Conservation (phyloP, 352 stramenopile genomes). For the Phytophthora parvispora region DNA sequence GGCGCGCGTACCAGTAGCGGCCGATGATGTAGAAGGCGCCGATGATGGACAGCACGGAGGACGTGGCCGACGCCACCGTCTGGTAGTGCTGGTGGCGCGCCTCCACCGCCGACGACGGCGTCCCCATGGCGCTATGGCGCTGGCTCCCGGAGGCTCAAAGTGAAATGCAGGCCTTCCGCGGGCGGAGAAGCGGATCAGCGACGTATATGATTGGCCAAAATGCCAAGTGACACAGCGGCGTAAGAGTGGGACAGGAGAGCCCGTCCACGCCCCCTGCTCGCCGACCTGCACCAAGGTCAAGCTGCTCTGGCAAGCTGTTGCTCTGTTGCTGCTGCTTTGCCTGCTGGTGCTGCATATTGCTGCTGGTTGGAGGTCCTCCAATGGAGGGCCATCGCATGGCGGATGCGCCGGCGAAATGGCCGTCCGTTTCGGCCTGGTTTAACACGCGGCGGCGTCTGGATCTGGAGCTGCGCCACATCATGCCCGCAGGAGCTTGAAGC, state of each 20-base stretch:
- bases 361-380: no score
- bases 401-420: neutral
- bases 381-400: neutral
- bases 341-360: neutral
- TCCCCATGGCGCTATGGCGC: conserved; percentile 2
- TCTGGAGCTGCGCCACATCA: neutral
- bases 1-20: conserved; percentile 81
- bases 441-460: neutral
- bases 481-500: conserved; percentile 15
- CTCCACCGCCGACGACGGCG: conserved; percentile 15
- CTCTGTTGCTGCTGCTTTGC: neutral
- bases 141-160: conserved; percentile 15
- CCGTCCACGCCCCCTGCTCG: neutral
- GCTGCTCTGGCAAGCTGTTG: neutral
- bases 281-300: conserved; percentile 4
- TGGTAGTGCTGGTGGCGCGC: conserved; percentile 44
- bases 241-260: conserved; percentile 12
- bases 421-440: neutral
- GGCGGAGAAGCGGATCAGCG: no score
- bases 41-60: conserved; percentile 84
- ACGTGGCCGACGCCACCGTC: conserved; percentile 70
- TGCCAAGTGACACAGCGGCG: conserved; percentile 16
- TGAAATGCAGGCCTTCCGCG: no score
- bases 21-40: conserved; percentile 87
- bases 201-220: no score